Evolutionary conservation across 169 alveolate species (phyloP), one percentile per base, ranked within the genome.

Genomic region (Eimeria praecox): DNA sequence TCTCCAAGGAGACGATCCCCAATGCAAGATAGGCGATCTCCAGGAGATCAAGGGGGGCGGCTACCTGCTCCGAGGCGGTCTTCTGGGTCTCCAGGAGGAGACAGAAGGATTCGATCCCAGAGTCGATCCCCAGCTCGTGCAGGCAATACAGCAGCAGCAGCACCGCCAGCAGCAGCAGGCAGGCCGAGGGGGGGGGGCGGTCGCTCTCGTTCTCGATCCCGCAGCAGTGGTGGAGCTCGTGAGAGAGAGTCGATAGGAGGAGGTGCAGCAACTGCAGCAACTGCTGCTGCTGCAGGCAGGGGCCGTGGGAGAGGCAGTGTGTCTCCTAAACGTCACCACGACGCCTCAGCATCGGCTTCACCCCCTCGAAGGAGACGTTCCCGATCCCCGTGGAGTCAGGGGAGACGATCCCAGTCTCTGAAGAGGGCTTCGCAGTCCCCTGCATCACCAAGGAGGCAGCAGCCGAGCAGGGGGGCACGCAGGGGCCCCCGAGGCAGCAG

Each of bases 401-500:
- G 89, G 66, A 78, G 64, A 78, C 59, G 89, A 44, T 78, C 89
- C 40, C 89, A 52, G 42, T 78, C 89, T 18, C 64, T 20, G 64
- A 27, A 44, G 89, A 42, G 89, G 46, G 42, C 16, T 12, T 78
- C 89, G 18, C 62, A 27, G 27, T 78, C 89, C 46, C 44, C 85
- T 33, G 35, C 54, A 16, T 38, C 89, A 1, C 56, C 64, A 38
- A 44, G 89, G 46, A 78, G 89, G 64, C 64, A 59, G 38, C 85
- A 24, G 27, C 27, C 46, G 18, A 18, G 64, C 46, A 44, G 35
- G 64, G 62, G 64, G 66, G 75, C 40, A 22, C 75, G 75, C 33
- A 30, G 64, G 64, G 89, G 89, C 64, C 89, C 64, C 89, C 35
- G 46, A 35, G 89, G 64, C 89, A 78, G 89, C 64, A 78, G 66